Base-by-base conservation (phyloP, 805 yeast genomes). In the Candida hispaniensis region DNA sequence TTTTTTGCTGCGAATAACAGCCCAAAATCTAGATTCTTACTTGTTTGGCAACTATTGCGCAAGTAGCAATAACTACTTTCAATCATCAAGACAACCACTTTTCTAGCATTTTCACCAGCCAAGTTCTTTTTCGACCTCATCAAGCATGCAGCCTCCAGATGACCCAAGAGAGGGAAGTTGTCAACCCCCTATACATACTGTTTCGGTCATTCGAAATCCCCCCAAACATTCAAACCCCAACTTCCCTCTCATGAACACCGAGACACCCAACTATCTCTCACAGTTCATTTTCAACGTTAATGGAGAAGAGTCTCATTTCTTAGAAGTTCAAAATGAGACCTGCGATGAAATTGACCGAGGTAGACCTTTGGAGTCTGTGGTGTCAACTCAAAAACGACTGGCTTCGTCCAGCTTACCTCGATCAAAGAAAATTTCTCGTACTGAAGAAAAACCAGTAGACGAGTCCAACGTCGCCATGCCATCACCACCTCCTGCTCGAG, bases 391-490 rank as follows among this genome's bases (percentile, higher is more conserved):
- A 9, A 32, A 32, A 14, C 36, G 36, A 8, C 27, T 23, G 28
- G 36, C 36, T 2, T 22, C 28, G 6, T 23, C 28, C 22, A 32
- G 36, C 27, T 14, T 32, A n/a, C 36, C 36, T 7, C 27, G 36
- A 5, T 22, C 23, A 18, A 32, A 24, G 17, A 32, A 32, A 14
- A 28, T 32, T 5, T 28, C 36, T 8, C 28, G 36, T 18, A 32
- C 17, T 12, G 36, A 32, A 13, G 28, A 32, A 11, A 27, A 32
- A 17, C 10, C 10, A 19, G 7, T 22, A n/a, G 36, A 32, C 28
- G 36, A 32, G 14, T 32, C 36, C 13, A 32, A 32, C 17, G 36
- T 32, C 18, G 36, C 36, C 23, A 32, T 32, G 36, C 36, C 36
- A 1, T 32, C 36, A 11, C 36, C 36, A 14, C 36, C 36, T 4